Conservation (phyloP, 805 yeast species). For the Kazachstania bromeliacearum region DNA sequence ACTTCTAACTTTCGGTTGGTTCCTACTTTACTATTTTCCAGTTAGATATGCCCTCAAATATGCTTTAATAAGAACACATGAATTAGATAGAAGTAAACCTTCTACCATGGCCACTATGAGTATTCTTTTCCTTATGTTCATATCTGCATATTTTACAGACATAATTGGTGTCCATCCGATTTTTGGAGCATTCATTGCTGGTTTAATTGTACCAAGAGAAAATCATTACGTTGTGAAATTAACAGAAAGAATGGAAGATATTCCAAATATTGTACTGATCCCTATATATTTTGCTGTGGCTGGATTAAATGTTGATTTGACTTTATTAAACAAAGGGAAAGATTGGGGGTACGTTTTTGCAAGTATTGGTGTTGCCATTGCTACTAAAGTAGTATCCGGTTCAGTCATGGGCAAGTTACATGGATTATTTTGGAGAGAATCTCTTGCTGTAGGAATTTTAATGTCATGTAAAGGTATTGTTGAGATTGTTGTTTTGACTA, state of each 20-base stretch:
- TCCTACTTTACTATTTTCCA: slow-evolving; percentile 48
- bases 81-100: slow-evolving; percentile 50
- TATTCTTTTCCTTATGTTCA: slow-evolving; percentile 46
- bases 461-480: slow-evolving; percentile 89
- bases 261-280: slow-evolving; percentile 59
- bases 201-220: slow-evolving; percentile 67
- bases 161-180: slow-evolving; percentile 81
- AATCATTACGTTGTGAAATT: slow-evolving; percentile 60
- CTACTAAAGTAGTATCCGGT: slow-evolving; percentile 63
- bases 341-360: slow-evolving; percentile 77
- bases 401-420: slow-evolving; percentile 49
- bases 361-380: slow-evolving; percentile 54
- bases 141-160: slow-evolving; percentile 70
- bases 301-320: slow-evolving; percentile 63
- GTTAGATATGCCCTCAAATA: slow-evolving; percentile 40
- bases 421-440: slow-evolving; percentile 64
- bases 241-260: slow-evolving; percentile 68
- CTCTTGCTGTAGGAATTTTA: slow-evolving; percentile 64
- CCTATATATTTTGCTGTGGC: slow-evolving; percentile 77
- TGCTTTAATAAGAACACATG: slow-evolving; percentile 42
- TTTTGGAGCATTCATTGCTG: slow-evolving; percentile 76
- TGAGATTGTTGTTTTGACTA: slow-evolving; percentile 67
- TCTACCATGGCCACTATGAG: slow-evolving; percentile 51
- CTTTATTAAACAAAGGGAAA: slow-evolving; percentile 49
- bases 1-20: slow-evolving; percentile 61